Evolutionary conservation across 257 asterid genomes (phyloP), one percentile per base, ranked within the genome.

Genomic region (Solanum rostratum): DNA sequence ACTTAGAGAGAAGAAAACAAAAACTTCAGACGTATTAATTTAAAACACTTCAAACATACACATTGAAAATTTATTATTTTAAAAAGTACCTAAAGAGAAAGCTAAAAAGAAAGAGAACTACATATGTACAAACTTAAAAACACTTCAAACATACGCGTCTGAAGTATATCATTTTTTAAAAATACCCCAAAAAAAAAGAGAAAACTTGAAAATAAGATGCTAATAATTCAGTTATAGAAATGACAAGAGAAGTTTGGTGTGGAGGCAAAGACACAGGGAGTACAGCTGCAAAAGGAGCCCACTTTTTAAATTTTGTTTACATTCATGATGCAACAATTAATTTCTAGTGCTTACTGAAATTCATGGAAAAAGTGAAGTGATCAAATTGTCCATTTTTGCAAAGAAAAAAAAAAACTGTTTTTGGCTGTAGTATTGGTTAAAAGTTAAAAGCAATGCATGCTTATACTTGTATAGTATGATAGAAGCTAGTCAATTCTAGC

Each of bases 241-340:
- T 88, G 85, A 84, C 86, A 87, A 88, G 89, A 88, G 84, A 83
- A 90, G 87, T 82, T 85, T 84, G 81, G 81, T 86, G 83, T 86
- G 81, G 68, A 83, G 86, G 52, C 69, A 50, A 24, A 80, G 54
- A 22, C 54, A 60, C 60, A 29, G 81, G 70, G 19, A 74, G 39
- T 69, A 82, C 90, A 88, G 92, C 90, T 90, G 86, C 88, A 86
- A 62, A 78, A 53, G 90, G 91, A 84, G 50, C 91, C 93, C 88
- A 88, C 88, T 12, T 8, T 69, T 22, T 24, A 13, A 37, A 20
- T 41, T 50, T 60, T 85, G 82, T 86, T 88, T 86, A 45, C 87
- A 24, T 84, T 43, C 29, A 57, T 57, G 10, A 57, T 57, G n/a
- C 84, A 81, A 78, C 88, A 83, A 82, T 79, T 84, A 83, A 84